These are phyloP conservation scores for Brassica napus DNA, from an alignment of 345 rosid species.

Conservation along the genomic window DNA sequence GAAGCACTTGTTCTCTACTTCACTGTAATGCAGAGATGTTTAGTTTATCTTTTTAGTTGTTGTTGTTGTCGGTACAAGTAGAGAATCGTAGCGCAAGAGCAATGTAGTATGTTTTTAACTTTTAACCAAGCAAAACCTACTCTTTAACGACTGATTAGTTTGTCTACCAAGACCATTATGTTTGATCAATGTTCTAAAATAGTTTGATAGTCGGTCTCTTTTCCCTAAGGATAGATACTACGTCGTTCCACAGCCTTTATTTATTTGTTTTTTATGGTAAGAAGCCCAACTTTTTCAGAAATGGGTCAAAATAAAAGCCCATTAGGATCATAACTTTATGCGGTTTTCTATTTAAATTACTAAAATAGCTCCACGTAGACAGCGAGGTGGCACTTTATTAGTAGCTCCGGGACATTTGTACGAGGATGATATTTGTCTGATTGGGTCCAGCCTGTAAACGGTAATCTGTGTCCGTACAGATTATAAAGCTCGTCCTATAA, in stretches of 20 bases:
- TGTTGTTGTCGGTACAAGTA: constrained; percentile 19
- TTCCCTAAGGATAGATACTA: too few relatives aligned
- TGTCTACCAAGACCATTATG: too few relatives aligned
- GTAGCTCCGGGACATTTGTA: constrained; percentile 17
- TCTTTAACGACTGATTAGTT: too few relatives aligned
- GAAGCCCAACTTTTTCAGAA: background rate
- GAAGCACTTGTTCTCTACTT: constrained; percentile 15
- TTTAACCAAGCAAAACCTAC: too few relatives aligned
- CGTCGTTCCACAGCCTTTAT: too few relatives aligned
- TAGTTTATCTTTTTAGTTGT: background rate
- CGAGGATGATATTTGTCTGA: constrained; percentile 40
- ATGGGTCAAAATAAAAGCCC: constrained; percentile 20
- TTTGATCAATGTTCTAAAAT: too few relatives aligned
- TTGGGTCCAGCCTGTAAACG: constrained; percentile 38
- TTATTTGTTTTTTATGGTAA: background rate
- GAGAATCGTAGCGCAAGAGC: background rate
- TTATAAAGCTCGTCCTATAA: background rate
- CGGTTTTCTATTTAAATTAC: background rate
- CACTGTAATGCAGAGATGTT: background rate
- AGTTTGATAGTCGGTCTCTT: too few relatives aligned
- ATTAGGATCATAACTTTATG: background rate
- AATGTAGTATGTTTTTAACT: background rate
- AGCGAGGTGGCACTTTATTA: constrained; percentile 21
- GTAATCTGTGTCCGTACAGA: constrained; percentile 31
- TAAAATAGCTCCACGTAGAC: background rate